Evolutionary conservation across 2,329 filamentous ascomycete genomes (phyloP), one percentile per base, ranked within the genome.

Genomic region (Penicillium occitanis): DNA sequence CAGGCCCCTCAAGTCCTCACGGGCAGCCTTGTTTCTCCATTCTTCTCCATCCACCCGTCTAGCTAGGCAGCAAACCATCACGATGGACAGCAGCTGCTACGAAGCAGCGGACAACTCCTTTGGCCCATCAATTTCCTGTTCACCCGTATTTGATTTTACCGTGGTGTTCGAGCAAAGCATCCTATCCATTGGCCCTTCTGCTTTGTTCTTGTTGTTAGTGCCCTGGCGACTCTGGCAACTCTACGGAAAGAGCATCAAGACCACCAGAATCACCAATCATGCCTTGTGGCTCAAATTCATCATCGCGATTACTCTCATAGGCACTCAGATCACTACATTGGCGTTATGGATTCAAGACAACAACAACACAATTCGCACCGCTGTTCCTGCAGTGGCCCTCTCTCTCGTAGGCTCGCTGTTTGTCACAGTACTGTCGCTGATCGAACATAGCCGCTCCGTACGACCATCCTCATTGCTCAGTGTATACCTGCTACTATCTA

Each of bases 151-250:
- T 65, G 80, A 82, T 66, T 82, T 82, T 68, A 80, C 80, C 35
- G 71, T 81, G 51, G 71, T 82, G 8, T 82, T 82, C 65, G 79
- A 82, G 67, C 79, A 82, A 64, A 73, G 73, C 5, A 76, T 82
- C 46, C 71, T 81, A 44, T 71, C 73, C n/a, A 73, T 79, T 35
- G 66, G 77, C 8, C 79, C 79, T n/a, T 70, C 78, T 57, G 67
- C 70, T 1, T 66, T 81, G 58, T 74, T 79, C 42, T 67, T 79
- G 53, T 61, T 78, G 19, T 37, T 57, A 5, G 37, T 58, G 51
- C 62, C 51, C 42, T 64, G 1, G 50, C 35, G 62, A 46, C 3
- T 58, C 19, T 64, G 11, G 50, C 2, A 57, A 10, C 28, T 57
- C 37, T 58, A 25, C 25, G n/a, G 40, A 8, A 58, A 28, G 17